These are phyloP conservation scores for Inga oerstediana DNA, from an alignment of 306 rosid genomes.

Conservation along the genomic window DNA sequence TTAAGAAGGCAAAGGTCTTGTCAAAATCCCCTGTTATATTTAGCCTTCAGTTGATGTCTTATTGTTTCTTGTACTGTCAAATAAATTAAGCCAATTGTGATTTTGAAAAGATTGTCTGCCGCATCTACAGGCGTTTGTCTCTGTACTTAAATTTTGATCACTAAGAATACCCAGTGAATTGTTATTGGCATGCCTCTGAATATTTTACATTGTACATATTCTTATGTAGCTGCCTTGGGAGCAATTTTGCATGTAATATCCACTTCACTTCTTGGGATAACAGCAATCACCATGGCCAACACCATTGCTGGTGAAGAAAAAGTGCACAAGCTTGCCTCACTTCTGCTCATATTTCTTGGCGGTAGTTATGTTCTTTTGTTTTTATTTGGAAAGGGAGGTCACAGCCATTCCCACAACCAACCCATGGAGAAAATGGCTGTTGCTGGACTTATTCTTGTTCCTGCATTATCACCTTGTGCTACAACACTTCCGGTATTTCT, in stretches of 20 bases:
- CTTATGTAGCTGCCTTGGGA: conserved; percentile 87
- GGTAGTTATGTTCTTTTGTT: conserved; percentile 78
- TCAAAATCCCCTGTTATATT: not conserved
- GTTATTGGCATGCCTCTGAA: not conserved
- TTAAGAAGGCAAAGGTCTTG: too few relatives aligned
- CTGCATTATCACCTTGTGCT: conserved; percentile 97
- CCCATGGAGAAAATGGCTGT: conserved; percentile 99
- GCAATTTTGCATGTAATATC: conserved; percentile 94
- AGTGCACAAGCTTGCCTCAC: conserved; percentile 92
- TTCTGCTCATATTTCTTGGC: conserved; percentile 86
- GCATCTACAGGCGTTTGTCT: not conserved
- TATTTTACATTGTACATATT: not conserved
- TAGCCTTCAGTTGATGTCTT: not conserved
- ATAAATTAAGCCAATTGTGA: not conserved
- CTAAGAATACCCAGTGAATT: not conserved
- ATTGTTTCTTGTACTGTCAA: conserved; percentile 6
- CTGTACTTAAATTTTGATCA: not conserved
- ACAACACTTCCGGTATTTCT: conserved; percentile 98
- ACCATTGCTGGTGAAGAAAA: conserved; percentile 99
- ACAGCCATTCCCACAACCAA: conserved; percentile 91
- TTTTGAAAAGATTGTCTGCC: not conserved
- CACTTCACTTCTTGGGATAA: conserved; percentile 90
- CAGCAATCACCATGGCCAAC: conserved; percentile 99
- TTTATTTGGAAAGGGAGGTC: conserved; percentile 83
- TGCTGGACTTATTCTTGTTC: conserved; percentile 97